phyloP scores from a whole-genome alignment of 1,284 basidiomycete genomes.

The Austroboletus niveus region DNA sequence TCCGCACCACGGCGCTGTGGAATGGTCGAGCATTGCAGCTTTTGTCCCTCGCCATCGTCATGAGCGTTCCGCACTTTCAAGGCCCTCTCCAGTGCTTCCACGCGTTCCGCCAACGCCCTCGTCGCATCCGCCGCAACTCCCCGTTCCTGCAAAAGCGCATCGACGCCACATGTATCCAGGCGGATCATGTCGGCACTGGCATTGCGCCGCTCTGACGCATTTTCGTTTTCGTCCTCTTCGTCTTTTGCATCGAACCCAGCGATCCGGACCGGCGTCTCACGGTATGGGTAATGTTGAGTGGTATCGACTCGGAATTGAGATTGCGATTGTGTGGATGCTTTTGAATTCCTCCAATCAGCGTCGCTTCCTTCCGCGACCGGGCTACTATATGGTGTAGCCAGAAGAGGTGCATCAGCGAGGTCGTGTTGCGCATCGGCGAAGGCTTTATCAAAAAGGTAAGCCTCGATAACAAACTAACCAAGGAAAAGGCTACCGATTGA shows the following conservation, averaged over 20 bases:
- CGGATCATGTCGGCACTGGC: background rate
- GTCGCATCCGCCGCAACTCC: conserved; percentile 12
- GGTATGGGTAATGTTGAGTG: background rate
- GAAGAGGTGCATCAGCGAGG: conserved; percentile 4
- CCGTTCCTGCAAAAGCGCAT: conserved; percentile 16
- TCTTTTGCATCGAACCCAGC: background rate
- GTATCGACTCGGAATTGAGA: background rate
- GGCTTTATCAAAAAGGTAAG: conserved; percentile 6
- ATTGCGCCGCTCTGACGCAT: background rate
- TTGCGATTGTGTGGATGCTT: background rate
- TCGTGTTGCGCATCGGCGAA: conserved; percentile 18
- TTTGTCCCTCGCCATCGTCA: background rate
- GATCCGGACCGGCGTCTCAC: background rate
- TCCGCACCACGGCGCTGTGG: background rate
- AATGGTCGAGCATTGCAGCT: no score
- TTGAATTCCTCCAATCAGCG: background rate
- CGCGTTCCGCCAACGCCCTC: conserved; percentile 22
- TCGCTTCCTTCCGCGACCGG: background rate
- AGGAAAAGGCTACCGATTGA: conserved; percentile 14
- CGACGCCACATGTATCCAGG: conserved; percentile 12
- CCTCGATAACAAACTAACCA: background rate
- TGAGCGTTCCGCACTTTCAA: conserved; percentile 4
- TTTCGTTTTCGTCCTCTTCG: background rate
- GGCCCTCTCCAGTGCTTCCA: conserved; percentile 22
- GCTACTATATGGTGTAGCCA: conserved; percentile 2